Evolutionary conservation across 139 green algal genomes (phyloP), one percentile per base, ranked within the genome.

Genomic region (Micromonas pusilla): DNA sequence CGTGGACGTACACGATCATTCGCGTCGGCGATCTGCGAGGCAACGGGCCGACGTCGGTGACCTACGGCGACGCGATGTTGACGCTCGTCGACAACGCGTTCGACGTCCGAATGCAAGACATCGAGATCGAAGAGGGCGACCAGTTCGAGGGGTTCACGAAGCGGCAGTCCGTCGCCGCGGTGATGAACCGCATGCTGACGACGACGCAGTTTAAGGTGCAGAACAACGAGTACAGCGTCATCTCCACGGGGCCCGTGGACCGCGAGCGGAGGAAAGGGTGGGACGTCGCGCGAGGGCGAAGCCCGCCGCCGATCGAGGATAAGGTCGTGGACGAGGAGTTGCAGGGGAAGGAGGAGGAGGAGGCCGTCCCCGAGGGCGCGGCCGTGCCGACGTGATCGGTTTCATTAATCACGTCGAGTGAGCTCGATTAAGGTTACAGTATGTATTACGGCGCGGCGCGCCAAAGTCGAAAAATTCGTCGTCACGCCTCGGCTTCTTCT

Each of bases 91-190:
- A 75, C 30, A 75, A 75, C 37, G 68, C 68, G 23, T 75, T 75
- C 68, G 68, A 75, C 38, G 68, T 75, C 30, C 68, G 68, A 9
- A 75, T 75, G 68, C 68, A 75, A 26, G 68, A 75, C 68, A 62
- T 75, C 0, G 68, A 75, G n/a, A 39, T 75, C 16, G 68, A 62
- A 16, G 19, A 28, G 37, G 68, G 68, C 37, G 68, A 75, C 37
- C 36, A 23, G 2, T 63, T 75, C 23, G 32, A 73, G 2, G 68
- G 68, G n/a, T 75, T 63, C 68, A 75, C 68, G 1, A 75, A 75
- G 30, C 68, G 68, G 36, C 37, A 62, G 1, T 53, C 26, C 34
- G 68, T 39, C 37, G 68, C 68, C 21, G 37, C 5, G 20, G 31
- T 75, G 20, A 39, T 39, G 37, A 75, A 75, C 37, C 37, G 68